Evolutionary conservation across 306 rosid genomes (phyloP).

Genomic region (Senna siamea): DNA sequence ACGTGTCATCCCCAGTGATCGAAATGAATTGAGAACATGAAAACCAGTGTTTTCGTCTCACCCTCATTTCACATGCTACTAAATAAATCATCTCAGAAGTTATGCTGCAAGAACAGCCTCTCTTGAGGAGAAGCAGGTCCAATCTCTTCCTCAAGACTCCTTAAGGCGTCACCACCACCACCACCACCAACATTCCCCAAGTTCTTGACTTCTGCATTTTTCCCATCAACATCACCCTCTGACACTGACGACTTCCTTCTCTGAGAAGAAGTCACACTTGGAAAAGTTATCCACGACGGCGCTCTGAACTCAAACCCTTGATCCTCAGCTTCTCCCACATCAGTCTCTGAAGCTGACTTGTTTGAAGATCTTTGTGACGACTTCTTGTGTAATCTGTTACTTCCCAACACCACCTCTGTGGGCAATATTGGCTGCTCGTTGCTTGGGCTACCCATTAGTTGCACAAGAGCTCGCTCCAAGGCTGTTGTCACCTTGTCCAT

Average conservation of each 20-base stretch:
- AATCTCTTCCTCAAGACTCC: slow-evolving; percentile 95
- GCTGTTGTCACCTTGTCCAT: slow-evolving; percentile 98
- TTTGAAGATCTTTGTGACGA: slow-evolving; percentile 86
- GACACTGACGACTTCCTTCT: slow-evolving; percentile 91
- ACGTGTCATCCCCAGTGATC: too few relatives aligned
- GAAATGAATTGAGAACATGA: too few relatives aligned
- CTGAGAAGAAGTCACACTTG: slow-evolving; percentile 96
- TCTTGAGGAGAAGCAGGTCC: slow-evolving; percentile 94
- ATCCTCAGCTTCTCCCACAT: slow-evolving; percentile 77
- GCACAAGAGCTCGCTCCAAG: slow-evolving; percentile 81
- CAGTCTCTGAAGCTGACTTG: slow-evolving; percentile 76
- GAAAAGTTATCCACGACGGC: slow-evolving; percentile 96
- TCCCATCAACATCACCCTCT: slow-evolving; percentile 82
- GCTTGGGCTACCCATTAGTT: slow-evolving; percentile 90
- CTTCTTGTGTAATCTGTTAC: slow-evolving; percentile 87
- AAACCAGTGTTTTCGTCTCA: too few relatives aligned
- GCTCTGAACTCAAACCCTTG: slow-evolving; percentile 87
- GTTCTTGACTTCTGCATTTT: slow-evolving; percentile 64
- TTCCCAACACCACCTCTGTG: slow-evolving; percentile 90
- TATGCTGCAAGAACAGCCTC: slow-evolving; percentile 85
- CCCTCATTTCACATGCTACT: too few relatives aligned
- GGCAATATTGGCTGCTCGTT: slow-evolving; percentile 95
- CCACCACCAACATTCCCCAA: slow-evolving; percentile 49
- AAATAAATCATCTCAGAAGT: too few relatives aligned
- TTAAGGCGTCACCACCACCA: slow-evolving; percentile 71